These are phyloP conservation scores for Cryomyces minteri DNA, from an alignment of 495 filamentous ascomycete species.

Conservation along the genomic window DNA sequence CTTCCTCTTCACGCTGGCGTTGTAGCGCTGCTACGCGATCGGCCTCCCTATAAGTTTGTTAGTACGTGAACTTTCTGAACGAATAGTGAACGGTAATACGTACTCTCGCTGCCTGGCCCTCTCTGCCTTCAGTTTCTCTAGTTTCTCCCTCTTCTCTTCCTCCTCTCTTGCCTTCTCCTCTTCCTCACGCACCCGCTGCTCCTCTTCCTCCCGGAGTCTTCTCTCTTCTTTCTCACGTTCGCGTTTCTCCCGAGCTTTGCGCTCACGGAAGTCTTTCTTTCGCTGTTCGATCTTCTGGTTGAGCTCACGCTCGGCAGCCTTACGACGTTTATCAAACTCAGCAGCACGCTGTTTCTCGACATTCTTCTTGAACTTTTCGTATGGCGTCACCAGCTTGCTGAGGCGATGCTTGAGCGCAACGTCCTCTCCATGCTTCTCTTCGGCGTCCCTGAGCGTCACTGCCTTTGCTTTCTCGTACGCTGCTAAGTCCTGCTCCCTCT, in stretches of 20 bases:
- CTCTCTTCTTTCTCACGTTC: constrained; percentile 72
- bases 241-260: constrained; percentile 50
- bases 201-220: constrained; percentile 61
- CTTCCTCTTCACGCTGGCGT: constrained; percentile 50
- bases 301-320: constrained; percentile 73
- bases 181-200: constrained; percentile 57
- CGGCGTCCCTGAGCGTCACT: constrained; percentile 58
- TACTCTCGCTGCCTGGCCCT: constrained; percentile 69
- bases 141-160: constrained; percentile 41
- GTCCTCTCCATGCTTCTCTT: constrained; percentile 77
- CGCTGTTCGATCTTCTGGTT: constrained; percentile 76
- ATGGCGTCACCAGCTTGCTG: constrained; percentile 55
- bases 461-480: constrained; percentile 62
- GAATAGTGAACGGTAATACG: constrained; percentile 11
- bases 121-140: constrained; percentile 60
- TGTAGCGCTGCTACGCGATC: constrained; percentile 47
- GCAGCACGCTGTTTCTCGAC: constrained; percentile 74
- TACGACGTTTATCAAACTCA: constrained; percentile 86
- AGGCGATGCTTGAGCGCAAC: constrained; percentile 86
- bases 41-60: neutral
- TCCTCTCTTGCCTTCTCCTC: constrained; percentile 60
- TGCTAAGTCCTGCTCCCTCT: constrained; percentile 62
- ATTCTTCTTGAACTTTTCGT: constrained; percentile 63
- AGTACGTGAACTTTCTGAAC: neutral
- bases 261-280: constrained; percentile 64